Evolutionary conservation across 805 yeast species (phyloP).

Genomic region (Suhomyces vadensis): DNA sequence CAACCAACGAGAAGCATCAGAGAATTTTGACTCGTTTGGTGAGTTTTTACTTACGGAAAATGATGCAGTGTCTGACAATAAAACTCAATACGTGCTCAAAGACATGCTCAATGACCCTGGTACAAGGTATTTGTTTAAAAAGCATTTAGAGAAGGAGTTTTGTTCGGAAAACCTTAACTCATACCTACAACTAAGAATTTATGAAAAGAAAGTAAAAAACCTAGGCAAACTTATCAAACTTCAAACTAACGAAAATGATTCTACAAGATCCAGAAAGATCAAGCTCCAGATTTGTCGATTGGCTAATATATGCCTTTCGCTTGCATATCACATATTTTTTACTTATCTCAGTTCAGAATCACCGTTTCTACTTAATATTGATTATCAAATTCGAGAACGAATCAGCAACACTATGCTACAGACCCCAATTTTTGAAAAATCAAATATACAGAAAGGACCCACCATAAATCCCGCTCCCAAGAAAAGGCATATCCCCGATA

Average conservation of each 20-base stretch:
- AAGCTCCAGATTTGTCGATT: conserved; percentile 26
- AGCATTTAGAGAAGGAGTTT: conserved; percentile 61
- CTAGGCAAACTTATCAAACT: conserved; percentile 11
- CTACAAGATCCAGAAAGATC: conserved; percentile 6
- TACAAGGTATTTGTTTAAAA: conserved; percentile 61
- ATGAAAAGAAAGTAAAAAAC: conserved; percentile 41
- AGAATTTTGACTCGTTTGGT: no score
- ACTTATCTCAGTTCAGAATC: conserved; percentile 66
- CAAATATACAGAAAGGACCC: conserved; percentile 4
- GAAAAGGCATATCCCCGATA: background rate
- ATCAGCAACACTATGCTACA: conserved; percentile 28
- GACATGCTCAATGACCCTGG: conserved; percentile 73
- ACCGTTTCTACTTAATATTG: conserved; percentile 70
- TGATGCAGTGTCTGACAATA: no score
- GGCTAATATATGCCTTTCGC: conserved; percentile 57
- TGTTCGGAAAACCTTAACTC: conserved; percentile 81
- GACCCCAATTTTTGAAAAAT: background rate
- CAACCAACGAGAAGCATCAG: background rate
- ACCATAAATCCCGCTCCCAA: background rate
- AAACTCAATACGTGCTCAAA: conserved; percentile 21
- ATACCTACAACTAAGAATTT: conserved; percentile 57
- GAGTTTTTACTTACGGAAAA: no score
- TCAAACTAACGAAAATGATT: conserved; percentile 4
- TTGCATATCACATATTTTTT: conserved; percentile 64
- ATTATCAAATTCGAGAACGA: conserved; percentile 48